Base-by-base conservation (phyloP, 2,329 filamentous ascomycete species). In the Fusarium graminum region DNA sequence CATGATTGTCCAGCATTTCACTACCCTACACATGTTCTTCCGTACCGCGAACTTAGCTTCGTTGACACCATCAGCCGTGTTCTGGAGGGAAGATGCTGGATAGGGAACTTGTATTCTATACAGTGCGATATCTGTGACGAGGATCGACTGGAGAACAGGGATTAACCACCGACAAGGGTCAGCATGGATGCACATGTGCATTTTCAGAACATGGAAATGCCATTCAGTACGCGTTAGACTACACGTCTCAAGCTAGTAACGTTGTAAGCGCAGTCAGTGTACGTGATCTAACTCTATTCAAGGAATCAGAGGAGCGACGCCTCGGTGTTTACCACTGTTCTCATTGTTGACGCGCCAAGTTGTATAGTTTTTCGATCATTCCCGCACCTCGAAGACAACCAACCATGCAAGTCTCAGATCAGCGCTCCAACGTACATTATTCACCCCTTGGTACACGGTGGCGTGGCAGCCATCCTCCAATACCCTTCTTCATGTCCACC, bases 401-500 rank as follows among this genome's bases (percentile, higher is more conserved):
- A 22, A 4, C 22, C 22, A 22, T 22, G 22, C 22, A 22, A 22
- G 22, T 22, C 4, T 6, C 22, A 6, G 22, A 22, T 22, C 22
- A 4, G 22, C 22, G 22, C 6, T 22, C 22, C 22, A 22, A 22
- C 22, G 6, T 22, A 22, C 22, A 22, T 22, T 6, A 22, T 6
- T 22, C 22, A 22, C 6, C 4, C 4, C 22, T 22, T 22, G 22
- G 4, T 22, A 22, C 22, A 6, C 26, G 22, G 34, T 12, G 47
- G 9, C 19, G 4, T 25, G 4, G 7, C 6, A 3, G 7, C 13
- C 13, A 7, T 19, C 12, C 14, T 8, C 39, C 26, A 26, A 7
- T 14, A 38, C 71, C 77, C 80, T 82, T 83, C 81, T 75, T 83
- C 79, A 72, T 78, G 76, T 58, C 79, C 73, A 26, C 70, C 72